phyloP scores from a whole-genome alignment of 352 stramenopile genomes.

The Phytophthora sojae region DNA sequence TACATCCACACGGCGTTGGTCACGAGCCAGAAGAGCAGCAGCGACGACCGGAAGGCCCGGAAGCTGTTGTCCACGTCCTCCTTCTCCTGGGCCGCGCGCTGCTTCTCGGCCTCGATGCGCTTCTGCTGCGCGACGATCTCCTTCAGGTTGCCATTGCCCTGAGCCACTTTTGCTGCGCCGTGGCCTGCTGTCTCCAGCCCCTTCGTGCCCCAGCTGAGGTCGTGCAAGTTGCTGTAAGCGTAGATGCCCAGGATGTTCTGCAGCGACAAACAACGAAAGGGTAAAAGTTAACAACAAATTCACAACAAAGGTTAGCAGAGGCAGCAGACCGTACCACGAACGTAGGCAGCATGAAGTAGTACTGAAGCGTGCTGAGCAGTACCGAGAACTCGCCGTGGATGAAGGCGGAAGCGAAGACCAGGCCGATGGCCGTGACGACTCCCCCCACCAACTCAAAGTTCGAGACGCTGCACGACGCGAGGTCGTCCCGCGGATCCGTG shows the following conservation, averaged over 20 bases:
- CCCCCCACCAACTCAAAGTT: slow-evolving; percentile 69
- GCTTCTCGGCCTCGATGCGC: slow-evolving; percentile 46
- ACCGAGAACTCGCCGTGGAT: slow-evolving; percentile 80
- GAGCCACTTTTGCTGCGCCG: background rate
- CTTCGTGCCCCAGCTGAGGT: slow-evolving; percentile 83
- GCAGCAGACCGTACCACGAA: slow-evolving; percentile 14
- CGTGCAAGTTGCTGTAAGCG: slow-evolving; percentile 85
- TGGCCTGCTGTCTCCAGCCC: slow-evolving; percentile 40
- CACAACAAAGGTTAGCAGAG: background rate
- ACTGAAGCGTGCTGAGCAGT: slow-evolving; percentile 70
- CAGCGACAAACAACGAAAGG: slow-evolving; percentile 40
- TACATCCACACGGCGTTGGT: slow-evolving; percentile 58
- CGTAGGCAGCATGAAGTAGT: slow-evolving; percentile 77
- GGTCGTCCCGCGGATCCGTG: slow-evolving; percentile 38
- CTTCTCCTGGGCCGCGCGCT: slow-evolving; percentile 42
- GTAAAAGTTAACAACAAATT: slow-evolving; percentile 24
- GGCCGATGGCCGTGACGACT: slow-evolving; percentile 62
- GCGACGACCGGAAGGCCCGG: slow-evolving; percentile 49
- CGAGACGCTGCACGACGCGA: slow-evolving; percentile 40
- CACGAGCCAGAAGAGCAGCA: slow-evolving; percentile 63
- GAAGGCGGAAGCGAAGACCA: slow-evolving; percentile 59
- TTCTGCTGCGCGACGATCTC: slow-evolving; percentile 65
- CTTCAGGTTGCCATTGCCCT: slow-evolving; percentile 41
- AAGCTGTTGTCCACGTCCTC: slow-evolving; percentile 66
- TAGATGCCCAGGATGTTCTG: slow-evolving; percentile 88